These are phyloP conservation scores for Cupressus sempervirens DNA, from an alignment of 75 land plant species.

Conservation along the genomic window DNA sequence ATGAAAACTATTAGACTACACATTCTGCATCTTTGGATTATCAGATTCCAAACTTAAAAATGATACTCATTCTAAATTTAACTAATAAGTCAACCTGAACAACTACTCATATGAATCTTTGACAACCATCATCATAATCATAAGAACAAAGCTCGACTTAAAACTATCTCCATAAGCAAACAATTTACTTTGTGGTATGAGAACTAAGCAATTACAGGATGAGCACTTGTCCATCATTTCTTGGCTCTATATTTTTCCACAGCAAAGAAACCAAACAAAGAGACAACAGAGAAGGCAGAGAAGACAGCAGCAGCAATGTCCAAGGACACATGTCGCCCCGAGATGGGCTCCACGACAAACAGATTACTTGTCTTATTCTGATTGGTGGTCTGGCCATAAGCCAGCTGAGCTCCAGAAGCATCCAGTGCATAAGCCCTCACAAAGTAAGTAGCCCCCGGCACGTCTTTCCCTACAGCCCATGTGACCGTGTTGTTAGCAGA, in stretches of 20 bases:
- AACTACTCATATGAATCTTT: no score
- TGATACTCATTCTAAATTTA: no score
- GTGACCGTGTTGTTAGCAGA: conserved; percentile 5
- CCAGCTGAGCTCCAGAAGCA: conserved; percentile 35
- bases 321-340: conserved; percentile 60
- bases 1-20: no score
- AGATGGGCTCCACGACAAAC: conserved; percentile 52
- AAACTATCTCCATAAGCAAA: no score
- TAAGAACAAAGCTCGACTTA: no score
- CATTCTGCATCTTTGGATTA: no score
- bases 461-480: conserved; percentile 39
- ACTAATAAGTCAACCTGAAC: no score
- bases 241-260: conserved; percentile 45
- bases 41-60: no score
- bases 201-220: no score
- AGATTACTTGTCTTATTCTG: conserved; percentile 37
- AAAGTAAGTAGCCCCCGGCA: conserved; percentile 73
- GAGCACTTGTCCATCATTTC: neutral
- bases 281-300: conserved; percentile 74
- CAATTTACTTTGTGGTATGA: no score
- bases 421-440: conserved; percentile 65
- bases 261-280: conserved; percentile 54
- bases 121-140: no score
- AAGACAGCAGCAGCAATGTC: conserved; percentile 69
- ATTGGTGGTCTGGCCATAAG: conserved; percentile 62